These are phyloP conservation scores for Endogone sp. DNA, from an alignment of 192 early-diverging fungal species.

Conservation along the genomic window DNA sequence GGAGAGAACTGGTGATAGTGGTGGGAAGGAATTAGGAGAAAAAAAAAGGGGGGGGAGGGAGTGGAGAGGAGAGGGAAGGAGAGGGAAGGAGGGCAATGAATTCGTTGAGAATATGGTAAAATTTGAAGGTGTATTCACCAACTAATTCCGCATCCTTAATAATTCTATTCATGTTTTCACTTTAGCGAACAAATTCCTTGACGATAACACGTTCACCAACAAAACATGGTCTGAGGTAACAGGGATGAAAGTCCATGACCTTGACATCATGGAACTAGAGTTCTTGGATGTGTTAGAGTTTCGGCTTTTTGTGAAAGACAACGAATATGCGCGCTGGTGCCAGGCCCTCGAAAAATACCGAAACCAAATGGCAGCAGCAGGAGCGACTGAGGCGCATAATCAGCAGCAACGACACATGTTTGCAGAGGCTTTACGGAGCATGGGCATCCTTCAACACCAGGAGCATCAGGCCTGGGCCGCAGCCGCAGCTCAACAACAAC, in stretches of 20 bases:
- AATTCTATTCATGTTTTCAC: background rate
- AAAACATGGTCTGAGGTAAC: conserved; percentile 86
- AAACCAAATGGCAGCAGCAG: conserved; percentile 19
- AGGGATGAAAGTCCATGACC: conserved; percentile 75
- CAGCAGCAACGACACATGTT: conserved; percentile 22
- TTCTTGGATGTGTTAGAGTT: conserved; percentile 74
- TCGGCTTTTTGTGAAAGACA: conserved; percentile 62
- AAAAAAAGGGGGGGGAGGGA: too few species aligned
- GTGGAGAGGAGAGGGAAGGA: too few species aligned
- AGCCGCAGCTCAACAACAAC: conserved; percentile 15
- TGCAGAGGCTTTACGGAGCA: conserved; percentile 24
- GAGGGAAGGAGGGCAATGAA: too few species aligned
- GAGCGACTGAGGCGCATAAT: conserved; percentile 17
- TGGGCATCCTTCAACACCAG: conserved; percentile 20
- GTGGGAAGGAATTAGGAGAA: too few species aligned
- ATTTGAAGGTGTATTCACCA: too few species aligned
- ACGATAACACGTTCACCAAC: conserved; percentile 89
- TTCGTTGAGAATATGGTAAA: too few species aligned
- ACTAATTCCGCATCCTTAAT: too few species aligned
- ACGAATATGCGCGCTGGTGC: conserved; percentile 70
- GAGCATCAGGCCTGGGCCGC: conserved; percentile 7
- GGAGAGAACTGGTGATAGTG: too few species aligned
- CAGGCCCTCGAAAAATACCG: conserved; percentile 35
- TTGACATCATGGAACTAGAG: conserved; percentile 82
- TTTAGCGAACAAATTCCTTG: conserved; percentile 74